phyloP scores from a whole-genome alignment of 2,329 filamentous ascomycete genomes.

The Leptographium lundbergii region DNA sequence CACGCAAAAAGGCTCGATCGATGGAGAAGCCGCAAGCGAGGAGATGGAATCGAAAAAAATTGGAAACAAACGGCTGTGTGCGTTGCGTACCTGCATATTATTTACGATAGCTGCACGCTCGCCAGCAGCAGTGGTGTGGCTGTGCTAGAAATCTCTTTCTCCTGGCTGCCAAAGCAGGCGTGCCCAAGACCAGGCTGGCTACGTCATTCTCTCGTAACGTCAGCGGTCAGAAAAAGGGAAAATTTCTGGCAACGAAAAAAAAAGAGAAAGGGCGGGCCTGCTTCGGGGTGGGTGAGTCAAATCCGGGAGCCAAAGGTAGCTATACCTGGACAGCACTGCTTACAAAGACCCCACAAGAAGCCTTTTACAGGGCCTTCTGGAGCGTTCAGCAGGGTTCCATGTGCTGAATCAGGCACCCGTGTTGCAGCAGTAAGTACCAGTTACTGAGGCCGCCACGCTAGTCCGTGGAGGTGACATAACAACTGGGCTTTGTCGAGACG shows the following conservation, averaged over 20 bases:
- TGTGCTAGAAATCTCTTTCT: not conserved
- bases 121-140: not conserved
- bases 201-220: conserved; percentile 2
- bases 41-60: not conserved
- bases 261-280: not conserved
- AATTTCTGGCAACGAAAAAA: not conserved
- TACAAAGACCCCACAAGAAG: not conserved
- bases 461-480: no score
- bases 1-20: not conserved
- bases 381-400: not conserved
- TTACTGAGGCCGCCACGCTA: not conserved
- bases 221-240: not conserved
- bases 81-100: not conserved
- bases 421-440: not conserved
- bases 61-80: not conserved
- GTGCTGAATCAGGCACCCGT: not conserved
- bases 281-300: not conserved
- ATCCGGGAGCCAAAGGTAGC: not conserved
- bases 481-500: not conserved
- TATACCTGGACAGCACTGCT: not conserved
- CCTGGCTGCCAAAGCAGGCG: not conserved
- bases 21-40: not conserved
- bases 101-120: not conserved
- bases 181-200: not conserved
- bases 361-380: not conserved